A percentile compares a stretch with the other conserved stretches of the same genome.
Conservation (phyloP, 805 yeast genomes). For the Metschnikowia drakensbergensis region DNA sequence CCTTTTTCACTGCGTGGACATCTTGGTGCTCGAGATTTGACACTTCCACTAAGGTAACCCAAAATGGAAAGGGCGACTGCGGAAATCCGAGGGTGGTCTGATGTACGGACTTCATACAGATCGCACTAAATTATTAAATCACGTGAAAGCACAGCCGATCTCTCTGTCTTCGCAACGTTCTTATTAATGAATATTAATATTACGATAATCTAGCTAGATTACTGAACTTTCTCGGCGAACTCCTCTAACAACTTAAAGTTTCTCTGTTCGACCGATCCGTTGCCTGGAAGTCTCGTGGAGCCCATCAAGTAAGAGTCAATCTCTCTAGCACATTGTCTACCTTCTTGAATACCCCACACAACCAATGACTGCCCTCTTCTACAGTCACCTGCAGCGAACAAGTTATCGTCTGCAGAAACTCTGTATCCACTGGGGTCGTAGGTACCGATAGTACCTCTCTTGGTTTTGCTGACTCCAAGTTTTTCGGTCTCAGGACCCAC, state of each 20-base stretch:
- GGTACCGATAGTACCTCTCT: constrained; percentile 80
- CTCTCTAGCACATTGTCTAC: constrained; percentile 96
- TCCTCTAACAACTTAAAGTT: constrained; percentile 74
- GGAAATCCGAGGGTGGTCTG: constrained; percentile 5
- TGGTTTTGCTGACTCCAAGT: constrained; percentile 62
- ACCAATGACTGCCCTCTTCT: constrained; percentile 97
- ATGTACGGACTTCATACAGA: no score
- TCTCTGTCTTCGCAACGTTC: no score
- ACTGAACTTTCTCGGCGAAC: constrained; percentile 52
- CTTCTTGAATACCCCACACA: constrained; percentile 99
- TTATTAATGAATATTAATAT: no score
- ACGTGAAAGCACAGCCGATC: no score
- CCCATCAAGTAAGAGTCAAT: constrained; percentile 82
- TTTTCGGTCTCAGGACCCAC: constrained; percentile 91
- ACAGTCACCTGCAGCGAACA: constrained; percentile 97
- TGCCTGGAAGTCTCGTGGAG: constrained; percentile 80
- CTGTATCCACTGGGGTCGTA: constrained; percentile 60
- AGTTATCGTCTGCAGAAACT: constrained; percentile 57
- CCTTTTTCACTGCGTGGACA: no score
- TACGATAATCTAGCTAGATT: constrained; percentile 11
- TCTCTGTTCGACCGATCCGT: constrained; percentile 88
- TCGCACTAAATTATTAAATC: no score
- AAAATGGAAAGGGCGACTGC: constrained; percentile 4
- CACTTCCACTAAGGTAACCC: constrained; percentile 8
- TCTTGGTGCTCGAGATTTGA: not conserved